phyloP scores from a whole-genome alignment of 441 rosid species.

The Jatropha podagrica region DNA sequence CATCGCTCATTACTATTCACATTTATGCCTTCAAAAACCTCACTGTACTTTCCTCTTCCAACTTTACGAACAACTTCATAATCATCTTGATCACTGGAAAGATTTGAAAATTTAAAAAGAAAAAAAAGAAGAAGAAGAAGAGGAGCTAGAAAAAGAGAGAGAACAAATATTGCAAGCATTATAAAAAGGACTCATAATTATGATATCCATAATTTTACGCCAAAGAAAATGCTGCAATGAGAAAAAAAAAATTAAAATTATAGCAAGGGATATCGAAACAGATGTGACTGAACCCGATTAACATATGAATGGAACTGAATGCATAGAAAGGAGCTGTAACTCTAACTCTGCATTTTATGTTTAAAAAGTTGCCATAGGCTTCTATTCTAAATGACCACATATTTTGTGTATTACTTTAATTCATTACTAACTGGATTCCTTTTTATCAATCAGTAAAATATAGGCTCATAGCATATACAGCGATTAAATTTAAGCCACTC shows the following conservation, averaged over 20 bases:
- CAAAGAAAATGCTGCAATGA: neutral
- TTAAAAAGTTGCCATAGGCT: neutral
- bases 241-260: neutral
- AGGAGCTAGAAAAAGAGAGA: neutral
- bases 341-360: neutral
- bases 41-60: conserved; percentile 94
- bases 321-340: neutral
- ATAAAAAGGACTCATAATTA: neutral
- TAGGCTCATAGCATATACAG: neutral
- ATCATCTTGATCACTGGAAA: conserved; percentile 78
- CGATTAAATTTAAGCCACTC: neutral
- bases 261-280: neutral
- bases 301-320: neutral
- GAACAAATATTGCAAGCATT: neutral
- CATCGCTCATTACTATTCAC: conserved; percentile 80
- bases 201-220: neutral
- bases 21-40: conserved; percentile 88
- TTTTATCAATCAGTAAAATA: neutral
- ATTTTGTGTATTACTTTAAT: neutral
- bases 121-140: neutral
- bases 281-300: neutral
- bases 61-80: conserved; percentile 93
- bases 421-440: neutral
- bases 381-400: neutral
- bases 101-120: neutral